phyloP scores from a whole-genome alignment of 1,284 basidiomycete genomes.

The Puccinia polysora region DNA sequence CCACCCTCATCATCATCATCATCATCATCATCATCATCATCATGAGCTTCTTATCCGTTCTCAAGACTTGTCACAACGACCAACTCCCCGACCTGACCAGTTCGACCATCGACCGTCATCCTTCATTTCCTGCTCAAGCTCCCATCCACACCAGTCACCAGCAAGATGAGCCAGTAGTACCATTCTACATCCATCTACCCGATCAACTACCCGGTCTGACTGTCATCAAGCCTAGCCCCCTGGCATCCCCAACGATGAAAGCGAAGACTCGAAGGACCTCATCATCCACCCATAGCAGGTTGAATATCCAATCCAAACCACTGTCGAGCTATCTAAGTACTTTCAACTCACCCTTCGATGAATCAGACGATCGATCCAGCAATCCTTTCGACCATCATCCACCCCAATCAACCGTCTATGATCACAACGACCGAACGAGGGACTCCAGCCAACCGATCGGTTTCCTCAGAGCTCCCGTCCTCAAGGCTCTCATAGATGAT shows the following conservation, averaged over 20 bases:
- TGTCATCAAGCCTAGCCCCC: not conserved
- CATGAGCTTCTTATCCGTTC: too few species aligned
- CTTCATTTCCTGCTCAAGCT: too few species aligned
- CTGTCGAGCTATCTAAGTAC: conserved; percentile 2
- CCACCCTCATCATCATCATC: too few species aligned
- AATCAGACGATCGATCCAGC: not conserved
- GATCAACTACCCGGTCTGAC: not conserved
- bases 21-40: too few species aligned
- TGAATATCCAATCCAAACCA: not conserved
- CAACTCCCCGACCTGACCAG: too few species aligned
- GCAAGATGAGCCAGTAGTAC: conserved; percentile 4
- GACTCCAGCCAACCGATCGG: conserved; percentile 24
- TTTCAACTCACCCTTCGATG: conserved; percentile 1
- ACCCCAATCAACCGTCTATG: not conserved
- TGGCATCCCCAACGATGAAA: not conserved
- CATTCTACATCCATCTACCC: conserved; percentile 29
- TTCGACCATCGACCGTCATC: too few species aligned
- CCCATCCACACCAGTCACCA: too few species aligned
- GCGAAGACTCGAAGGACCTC: not conserved
- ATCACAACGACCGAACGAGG: not conserved
- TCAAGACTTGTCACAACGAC: too few species aligned
- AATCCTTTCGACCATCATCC: not conserved
- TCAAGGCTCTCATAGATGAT: conserved; percentile 27
- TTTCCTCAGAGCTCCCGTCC: conserved; percentile 26
- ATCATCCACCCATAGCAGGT: not conserved